Base-by-base conservation (phyloP, 371 early-diverging fungal species). In the Mortierella sp. region DNA sequence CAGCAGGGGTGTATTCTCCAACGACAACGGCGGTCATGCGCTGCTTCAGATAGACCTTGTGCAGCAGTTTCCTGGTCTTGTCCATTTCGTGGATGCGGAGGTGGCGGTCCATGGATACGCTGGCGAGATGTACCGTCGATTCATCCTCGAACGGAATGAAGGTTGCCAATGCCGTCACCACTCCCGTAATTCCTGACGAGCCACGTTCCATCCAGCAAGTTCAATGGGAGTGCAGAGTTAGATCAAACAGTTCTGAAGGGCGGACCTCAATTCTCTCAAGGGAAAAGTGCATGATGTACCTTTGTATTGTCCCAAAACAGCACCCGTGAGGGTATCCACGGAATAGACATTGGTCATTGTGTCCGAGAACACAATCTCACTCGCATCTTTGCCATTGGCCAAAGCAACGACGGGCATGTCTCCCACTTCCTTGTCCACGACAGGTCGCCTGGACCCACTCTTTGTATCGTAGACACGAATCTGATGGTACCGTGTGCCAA, bases 31-130 rank as follows among this genome's bases (percentile, higher is more conserved):
- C 78, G 3, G 89, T 89, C 57, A 94, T 81, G 9, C 92, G 81
- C 71, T 94, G 94, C 81, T 95, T 96, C 52, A 95, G 71, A 62
- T 95, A 96, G 8, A 85, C 84, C 65, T 92, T 91, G 26, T 91
- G 82, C 10, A 87, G 69, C 54, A 90, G 57, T 47, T 86, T 80
- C 39, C 90, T 82, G 38, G 80, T 80, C 13, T 86, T 87, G 16
- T 64, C 71, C 50, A 85, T 84, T 76, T 94, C 91, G 69, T 90
- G 93, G 2, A 95, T 86, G 21, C 94, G 87, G 57, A 94, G 62
- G 61, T 89, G 89, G 50, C 95, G 83, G 71, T 96, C 95, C 67
- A 91, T 55, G 1, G 90, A 86, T n/a, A 90, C 93, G 27, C 89
- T 87, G 10, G 86, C 88, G 3, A 95, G 67, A 30, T 67, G 69